A percentile compares a stretch with the other conserved stretches of the same genome.
These are phyloP conservation scores for Atkinsonella hypoxylon DNA, from an alignment of 2,329 filamentous ascomycete species.

Conservation along the genomic window DNA sequence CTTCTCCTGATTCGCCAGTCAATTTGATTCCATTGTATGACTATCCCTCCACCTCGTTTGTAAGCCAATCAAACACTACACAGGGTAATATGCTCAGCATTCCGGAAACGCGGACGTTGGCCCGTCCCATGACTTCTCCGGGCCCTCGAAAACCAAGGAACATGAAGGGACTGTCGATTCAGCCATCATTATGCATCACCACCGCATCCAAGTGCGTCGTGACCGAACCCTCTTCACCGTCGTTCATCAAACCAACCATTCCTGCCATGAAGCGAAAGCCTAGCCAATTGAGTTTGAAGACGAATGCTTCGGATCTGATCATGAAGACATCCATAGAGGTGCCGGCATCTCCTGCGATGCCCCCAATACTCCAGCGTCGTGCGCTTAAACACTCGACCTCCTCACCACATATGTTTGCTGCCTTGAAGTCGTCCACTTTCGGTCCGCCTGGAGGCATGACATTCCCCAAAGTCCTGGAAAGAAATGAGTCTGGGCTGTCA, in stretches of 20 bases:
- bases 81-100: conserved; percentile 25
- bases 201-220: conserved; percentile 37
- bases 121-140: conserved; percentile 54
- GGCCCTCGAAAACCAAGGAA: conserved; percentile 65
- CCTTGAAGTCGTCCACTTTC: conserved; percentile 45
- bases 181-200: conserved; percentile 41
- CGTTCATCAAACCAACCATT: conserved; percentile 70
- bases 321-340: conserved; percentile 38
- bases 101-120: conserved; percentile 28
- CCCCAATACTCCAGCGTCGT: conserved; percentile 48
- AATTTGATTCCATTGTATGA: conserved; percentile 60
- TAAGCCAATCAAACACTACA: conserved; percentile 25
- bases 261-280: conserved; percentile 62
- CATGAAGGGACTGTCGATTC: conserved; percentile 73
- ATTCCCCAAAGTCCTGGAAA: conserved; percentile 47
- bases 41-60: conserved; percentile 51
- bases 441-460: conserved; percentile 52
- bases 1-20: conserved; percentile 81
- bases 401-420: conserved; percentile 53
- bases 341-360: conserved; percentile 41
- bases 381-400: conserved; percentile 57
- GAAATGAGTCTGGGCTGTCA: conserved; percentile 49
- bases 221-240: conserved; percentile 59
- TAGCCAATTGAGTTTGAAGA: conserved; percentile 68
- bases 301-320: conserved; percentile 46